A percentile compares a stretch with the other conserved stretches of the same genome.
phyloP scores from a whole-genome alignment of 1,284 basidiomycete genomes.

The Malassezia psittaci region DNA sequence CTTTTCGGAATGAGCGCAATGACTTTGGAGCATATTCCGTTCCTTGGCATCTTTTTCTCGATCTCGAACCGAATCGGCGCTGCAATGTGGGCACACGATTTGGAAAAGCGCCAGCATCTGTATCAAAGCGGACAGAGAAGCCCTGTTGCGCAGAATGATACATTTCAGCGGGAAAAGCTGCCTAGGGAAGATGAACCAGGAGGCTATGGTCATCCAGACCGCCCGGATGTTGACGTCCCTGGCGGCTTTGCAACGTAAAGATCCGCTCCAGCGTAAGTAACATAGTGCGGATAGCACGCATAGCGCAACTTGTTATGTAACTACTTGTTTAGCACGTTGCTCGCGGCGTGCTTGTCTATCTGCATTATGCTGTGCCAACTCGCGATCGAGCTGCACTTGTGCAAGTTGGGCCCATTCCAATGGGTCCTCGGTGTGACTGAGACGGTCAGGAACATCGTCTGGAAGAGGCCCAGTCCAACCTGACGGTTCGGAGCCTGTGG shows the following conservation, averaged over 20 bases:
- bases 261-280: not conserved
- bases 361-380: slow-evolving; percentile 5
- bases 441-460: not conserved
- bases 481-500: not conserved
- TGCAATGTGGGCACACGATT: slow-evolving; percentile 46
- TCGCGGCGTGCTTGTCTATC: not conserved
- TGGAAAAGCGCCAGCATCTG: slow-evolving; percentile 43
- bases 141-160: slow-evolving; percentile 10
- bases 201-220: slow-evolving; percentile 1
- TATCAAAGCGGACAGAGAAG: slow-evolving; percentile 20
- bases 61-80: slow-evolving; percentile 46
- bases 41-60: slow-evolving; percentile 36
- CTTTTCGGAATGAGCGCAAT: slow-evolving; percentile 37
- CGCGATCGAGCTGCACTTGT: slow-evolving; percentile 11
- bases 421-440: slow-evolving; percentile 6
- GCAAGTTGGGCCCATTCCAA: slow-evolving; percentile 10
- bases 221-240: slow-evolving; percentile 8
- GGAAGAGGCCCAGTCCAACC: not conserved
- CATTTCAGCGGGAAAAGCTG: not conserved
- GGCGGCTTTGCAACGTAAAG: not conserved
- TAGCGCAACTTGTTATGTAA: too few species aligned
- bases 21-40: slow-evolving; percentile 36
- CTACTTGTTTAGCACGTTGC: not conserved
- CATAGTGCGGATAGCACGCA: not conserved
- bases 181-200: slow-evolving; percentile 8